Conservation (phyloP, 2,329 filamentous ascomycete species). For the Dryadomyces sulphureus region DNA sequence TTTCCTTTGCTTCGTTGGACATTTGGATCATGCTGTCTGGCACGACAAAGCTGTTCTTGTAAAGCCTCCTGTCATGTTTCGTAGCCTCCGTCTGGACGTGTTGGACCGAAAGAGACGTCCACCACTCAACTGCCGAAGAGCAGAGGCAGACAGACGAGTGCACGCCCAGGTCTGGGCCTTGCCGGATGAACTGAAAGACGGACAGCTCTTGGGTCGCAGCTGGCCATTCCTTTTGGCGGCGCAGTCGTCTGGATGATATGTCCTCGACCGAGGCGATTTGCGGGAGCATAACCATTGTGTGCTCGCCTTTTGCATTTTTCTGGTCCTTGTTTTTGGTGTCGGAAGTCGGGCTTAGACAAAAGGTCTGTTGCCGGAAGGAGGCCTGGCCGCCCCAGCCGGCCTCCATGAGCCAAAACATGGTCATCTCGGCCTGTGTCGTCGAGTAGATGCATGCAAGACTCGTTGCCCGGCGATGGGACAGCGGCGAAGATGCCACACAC, state of each 20-base stretch:
- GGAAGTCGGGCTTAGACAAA: background rate
- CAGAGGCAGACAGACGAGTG: background rate
- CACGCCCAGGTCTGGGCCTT: background rate
- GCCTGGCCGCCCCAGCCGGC: constrained; percentile 5
- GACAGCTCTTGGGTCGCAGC: background rate
- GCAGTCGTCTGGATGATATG: background rate
- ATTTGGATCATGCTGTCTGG: constrained; percentile 25
- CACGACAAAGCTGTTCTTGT: constrained; percentile 18
- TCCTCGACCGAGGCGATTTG: background rate
- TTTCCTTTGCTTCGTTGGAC: background rate
- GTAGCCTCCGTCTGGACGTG: background rate
- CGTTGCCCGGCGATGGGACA: background rate
- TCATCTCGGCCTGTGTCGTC: constrained; percentile 10
- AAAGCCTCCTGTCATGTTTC: constrained; percentile 5
- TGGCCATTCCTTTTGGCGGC: background rate
- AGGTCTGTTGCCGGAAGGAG: constrained; percentile 12
- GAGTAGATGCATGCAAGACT: constrained; percentile 15
- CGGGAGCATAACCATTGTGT: constrained; percentile 6
- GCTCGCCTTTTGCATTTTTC: background rate
- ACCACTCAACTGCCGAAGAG: background rate
- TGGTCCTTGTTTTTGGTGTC: background rate
- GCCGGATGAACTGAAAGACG: background rate
- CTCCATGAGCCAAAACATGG: constrained; percentile 14
- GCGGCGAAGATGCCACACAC: constrained; percentile 12
- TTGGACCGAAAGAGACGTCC: constrained; percentile 10